Evolutionary conservation across 768 basidiomycete genomes (phyloP), one percentile per base, ranked within the genome.

Genomic region (Russula abietina): DNA sequence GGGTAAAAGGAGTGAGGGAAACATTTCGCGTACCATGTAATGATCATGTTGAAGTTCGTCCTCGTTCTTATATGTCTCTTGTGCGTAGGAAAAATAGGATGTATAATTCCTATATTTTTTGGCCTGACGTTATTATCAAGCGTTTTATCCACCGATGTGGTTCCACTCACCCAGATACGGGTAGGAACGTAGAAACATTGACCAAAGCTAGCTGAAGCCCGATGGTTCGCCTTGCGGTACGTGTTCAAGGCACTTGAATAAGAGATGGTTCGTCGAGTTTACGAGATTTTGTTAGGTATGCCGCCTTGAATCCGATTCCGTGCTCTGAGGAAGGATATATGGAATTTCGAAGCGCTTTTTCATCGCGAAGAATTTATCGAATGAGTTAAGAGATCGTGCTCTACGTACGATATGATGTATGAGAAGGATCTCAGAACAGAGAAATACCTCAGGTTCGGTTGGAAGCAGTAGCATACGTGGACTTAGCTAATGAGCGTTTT

Each of bases 371-470:
- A 28, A 10, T 17, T 55, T 46, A 43, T 45, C 52, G 45, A 45
- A 59, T 41, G 45, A 30, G 53, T 11, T 28, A n/a, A n/a, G n/a
- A n/a, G n/a, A n/a, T n/a, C n/a, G n/a, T n/a, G n/a, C n/a, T n/a
- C n/a, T 17, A 26, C 30, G 52, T 57, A n/a, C n/a, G n/a, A n/a
- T n/a, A n/a, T n/a, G n/a, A n/a, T n/a, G 57, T 55, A 59, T 46
- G 49, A 59, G 62, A 64, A 59, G 57, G 26, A 51, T 11, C 45
- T 53, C 51, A 54, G 24, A 24, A 30, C 30, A 33, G 33, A 53
- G 56, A 57, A 53, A 54, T 56, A 33, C 10, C 53, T 53, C 50
- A 36, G 48, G 53, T 63, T 52, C 62, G 62, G 62, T 59, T 55
- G 28, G 45, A 63, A 52, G 59, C 57, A 57, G 24, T 22, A 16